Evolutionary conservation across 495 filamentous ascomycete species (phyloP).

Genomic region (Trichocladium antarcticum): DNA sequence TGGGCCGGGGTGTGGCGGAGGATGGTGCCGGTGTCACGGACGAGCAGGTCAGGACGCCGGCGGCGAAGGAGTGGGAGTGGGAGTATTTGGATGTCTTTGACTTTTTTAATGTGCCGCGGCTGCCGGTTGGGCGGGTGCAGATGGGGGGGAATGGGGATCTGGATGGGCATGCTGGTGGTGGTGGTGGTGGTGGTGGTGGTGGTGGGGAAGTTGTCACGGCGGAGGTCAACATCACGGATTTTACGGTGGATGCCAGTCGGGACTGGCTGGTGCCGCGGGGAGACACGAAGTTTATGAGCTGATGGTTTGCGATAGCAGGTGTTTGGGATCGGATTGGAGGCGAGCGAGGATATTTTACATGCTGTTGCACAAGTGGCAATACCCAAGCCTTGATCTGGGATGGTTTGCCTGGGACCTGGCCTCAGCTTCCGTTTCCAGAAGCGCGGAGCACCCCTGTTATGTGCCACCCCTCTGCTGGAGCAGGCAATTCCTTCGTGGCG

Average conservation of each 20-base stretch:
- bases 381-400: no score
- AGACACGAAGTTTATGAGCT: slow-evolving; percentile 20
- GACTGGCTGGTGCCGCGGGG: slow-evolving; percentile 50
- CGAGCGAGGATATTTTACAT: slow-evolving; percentile 3
- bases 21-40: slow-evolving; percentile 13
- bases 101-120: slow-evolving; percentile 78
- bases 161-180: neutral
- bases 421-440: no score
- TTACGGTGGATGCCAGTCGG: slow-evolving; percentile 51
- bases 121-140: slow-evolving; percentile 37
- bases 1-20: neutral
- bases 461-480: no score
- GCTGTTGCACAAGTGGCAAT: neutral
- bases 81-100: slow-evolving; percentile 91
- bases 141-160: slow-evolving; percentile 6
- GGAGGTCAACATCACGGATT: slow-evolving; percentile 56
- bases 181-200: neutral
- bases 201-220: slow-evolving; percentile 16
- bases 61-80: slow-evolving; percentile 68
- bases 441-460: no score
- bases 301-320: neutral
- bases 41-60: slow-evolving; percentile 47
- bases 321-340: neutral
- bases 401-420: no score
- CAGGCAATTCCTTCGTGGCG: no score